A percentile compares a stretch with the other conserved stretches of the same genome.
Evolutionary conservation across 2,329 filamentous ascomycete genomes (phyloP).

Genomic region (Curvularia eragrostidis): DNA sequence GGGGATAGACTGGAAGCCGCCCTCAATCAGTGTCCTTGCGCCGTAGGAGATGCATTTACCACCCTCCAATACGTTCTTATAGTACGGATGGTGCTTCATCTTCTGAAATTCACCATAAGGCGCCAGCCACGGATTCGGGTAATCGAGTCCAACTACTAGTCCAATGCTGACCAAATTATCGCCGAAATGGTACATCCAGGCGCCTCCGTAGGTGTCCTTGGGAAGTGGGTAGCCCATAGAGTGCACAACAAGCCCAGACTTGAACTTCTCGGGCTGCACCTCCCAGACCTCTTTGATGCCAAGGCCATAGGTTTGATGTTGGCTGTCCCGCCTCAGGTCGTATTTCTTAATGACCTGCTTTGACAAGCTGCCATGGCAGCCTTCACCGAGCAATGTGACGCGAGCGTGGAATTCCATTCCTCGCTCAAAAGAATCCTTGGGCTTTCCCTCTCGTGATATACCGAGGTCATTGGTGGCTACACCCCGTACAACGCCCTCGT

Average conservation of each 20-base stretch:
- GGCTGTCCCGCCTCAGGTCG: conserved; percentile 84
- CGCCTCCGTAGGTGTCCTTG: conserved; percentile 89
- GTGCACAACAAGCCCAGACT: conserved; percentile 83
- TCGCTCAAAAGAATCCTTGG: conserved; percentile 90
- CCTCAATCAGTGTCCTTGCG: conserved; percentile 88
- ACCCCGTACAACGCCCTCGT: conserved; percentile 87
- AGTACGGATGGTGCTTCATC: conserved; percentile 96
- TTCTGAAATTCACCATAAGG: conserved; percentile 98
- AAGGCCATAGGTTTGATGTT: conserved; percentile 93
- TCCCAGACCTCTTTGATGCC: conserved; percentile 99
- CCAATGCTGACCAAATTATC: conserved; percentile 95
- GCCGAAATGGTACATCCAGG: conserved; percentile 99
- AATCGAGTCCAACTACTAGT: conserved; percentile 91
- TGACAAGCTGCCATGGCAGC: conserved; percentile 91
- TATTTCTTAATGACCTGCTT: conserved; percentile 97
- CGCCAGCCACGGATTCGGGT: conserved; percentile 94
- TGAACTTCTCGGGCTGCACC: conserved; percentile 89
- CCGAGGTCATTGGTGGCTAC: conserved; percentile 97
- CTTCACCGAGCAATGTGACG: conserved; percentile 90
- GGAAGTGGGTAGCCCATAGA: conserved; percentile 92
- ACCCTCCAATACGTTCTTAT: conserved; percentile 84
- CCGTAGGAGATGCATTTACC: conserved; percentile 98
- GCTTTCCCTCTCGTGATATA: conserved; percentile 78
- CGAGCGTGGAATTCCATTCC: conserved; percentile 98
- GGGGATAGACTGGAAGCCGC: conserved; percentile 96